These are phyloP conservation scores for Botryotinia convoluta DNA, from an alignment of 2,329 filamentous ascomycete species.

Conservation along the genomic window DNA sequence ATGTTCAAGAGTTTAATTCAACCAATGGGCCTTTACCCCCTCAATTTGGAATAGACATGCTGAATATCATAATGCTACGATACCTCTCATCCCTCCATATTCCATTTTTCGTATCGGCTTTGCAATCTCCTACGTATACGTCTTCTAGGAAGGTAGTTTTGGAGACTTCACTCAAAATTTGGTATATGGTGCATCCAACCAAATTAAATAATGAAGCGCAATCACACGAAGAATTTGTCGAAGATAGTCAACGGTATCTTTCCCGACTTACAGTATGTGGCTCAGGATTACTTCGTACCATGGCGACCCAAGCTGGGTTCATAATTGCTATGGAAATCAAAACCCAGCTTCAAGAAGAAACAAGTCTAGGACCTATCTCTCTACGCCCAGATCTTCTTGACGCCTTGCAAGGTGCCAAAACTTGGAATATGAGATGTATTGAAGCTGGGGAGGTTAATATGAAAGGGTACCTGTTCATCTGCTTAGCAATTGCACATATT, in stretches of 20 bases:
- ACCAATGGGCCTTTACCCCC: slow-evolving; percentile 35
- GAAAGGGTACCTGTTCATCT: slow-evolving; percentile 42
- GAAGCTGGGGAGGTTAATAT: slow-evolving; percentile 46
- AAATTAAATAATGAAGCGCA: slow-evolving; percentile 22
- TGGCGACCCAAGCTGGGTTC: slow-evolving; percentile 40
- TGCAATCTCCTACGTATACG: slow-evolving; percentile 46
- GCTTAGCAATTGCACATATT: slow-evolving; percentile 44
- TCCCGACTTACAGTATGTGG: neutral
- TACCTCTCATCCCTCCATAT: slow-evolving; percentile 56
- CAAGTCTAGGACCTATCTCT: slow-evolving; percentile 39
- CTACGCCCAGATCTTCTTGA: slow-evolving; percentile 45
- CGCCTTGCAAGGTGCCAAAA: slow-evolving; percentile 43
- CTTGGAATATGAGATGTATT: slow-evolving; percentile 41
- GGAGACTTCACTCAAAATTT: slow-evolving; percentile 49
- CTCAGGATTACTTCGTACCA: slow-evolving; percentile 14
- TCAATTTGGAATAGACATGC: slow-evolving; percentile 44
- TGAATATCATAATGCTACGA: slow-evolving; percentile 53
- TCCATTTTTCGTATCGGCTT: slow-evolving; percentile 46
- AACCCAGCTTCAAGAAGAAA: slow-evolving; percentile 43
- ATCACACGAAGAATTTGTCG: too few relatives aligned
- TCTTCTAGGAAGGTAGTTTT: slow-evolving; percentile 50
- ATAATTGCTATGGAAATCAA: slow-evolving; percentile 44
- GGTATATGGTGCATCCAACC: slow-evolving; percentile 41
- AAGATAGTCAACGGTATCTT: neutral
- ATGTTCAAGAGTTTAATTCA: neutral